Evolutionary conservation across 1,284 basidiomycete genomes (phyloP), one percentile per base, ranked within the genome.

Genomic region (Cutaneotrichosporon mucoides): DNA sequence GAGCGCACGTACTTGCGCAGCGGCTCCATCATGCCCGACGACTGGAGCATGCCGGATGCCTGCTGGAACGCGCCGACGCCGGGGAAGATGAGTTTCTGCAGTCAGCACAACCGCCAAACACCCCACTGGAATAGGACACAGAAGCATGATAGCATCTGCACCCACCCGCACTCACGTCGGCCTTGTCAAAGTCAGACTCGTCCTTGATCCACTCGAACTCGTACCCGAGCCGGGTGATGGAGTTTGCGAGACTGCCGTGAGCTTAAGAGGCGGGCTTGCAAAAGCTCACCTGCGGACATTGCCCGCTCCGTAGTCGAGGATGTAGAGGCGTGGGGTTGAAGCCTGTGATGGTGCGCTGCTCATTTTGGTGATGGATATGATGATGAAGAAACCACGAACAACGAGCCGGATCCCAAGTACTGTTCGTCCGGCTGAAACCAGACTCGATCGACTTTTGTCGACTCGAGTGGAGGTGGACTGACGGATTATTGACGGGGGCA

Each of bases 11-110:
- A 99, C 55, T 84, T 78, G 61, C 84, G 85, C 55, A 99, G 82
- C 40, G 92, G 92, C 66, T 90, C 85, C 38, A 88, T 82, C 60
- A 94, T 85, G 40, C 89, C 91, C 65, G 87, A 86, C 13, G 82
- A 75, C 45, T 82, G 79, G 50, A 99, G 85, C 58, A 89, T 87
- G 54, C 84, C 81, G 69, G 97, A 87, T 8, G 95, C 96, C 45
- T 88, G 87, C 56, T 88, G 88, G 75, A 98, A 99, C 6, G 92
- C 86, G 34, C 96, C 96, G 46, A 99, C 96, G n/a, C 96, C 96
- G 52, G 96, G 96, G 76, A 99, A 99, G 69, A 99, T 84, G 71
- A 99, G 86, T 79, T 87, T 89, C 95, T 98, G 69, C 10, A 5
- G 43, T 16, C 44, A 46, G 36, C 53, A 37, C 35, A 6, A 9